phyloP scores from a whole-genome alignment of 2,329 filamentous ascomycete species.

The Pestalotiopsis sp. region DNA sequence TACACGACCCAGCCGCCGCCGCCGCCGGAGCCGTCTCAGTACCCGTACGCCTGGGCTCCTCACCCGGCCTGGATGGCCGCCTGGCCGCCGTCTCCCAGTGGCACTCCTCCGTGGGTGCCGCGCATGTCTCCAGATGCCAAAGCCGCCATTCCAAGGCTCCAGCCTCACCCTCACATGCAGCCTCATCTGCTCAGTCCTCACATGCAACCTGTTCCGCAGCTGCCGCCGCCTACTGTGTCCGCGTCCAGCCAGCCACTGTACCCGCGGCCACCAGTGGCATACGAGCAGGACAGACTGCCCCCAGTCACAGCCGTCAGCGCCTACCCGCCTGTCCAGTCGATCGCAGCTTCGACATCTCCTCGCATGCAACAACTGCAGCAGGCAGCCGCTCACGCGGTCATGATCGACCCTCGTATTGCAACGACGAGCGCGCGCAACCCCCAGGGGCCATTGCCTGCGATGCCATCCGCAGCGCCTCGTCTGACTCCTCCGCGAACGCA shows the following conservation, averaged over 20 bases:
- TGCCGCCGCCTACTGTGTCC: constrained; percentile 20
- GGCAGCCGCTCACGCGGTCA: constrained; percentile 43
- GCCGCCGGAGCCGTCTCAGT: constrained; percentile 33
- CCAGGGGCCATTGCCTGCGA: constrained; percentile 47
- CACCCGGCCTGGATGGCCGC: constrained; percentile 33
- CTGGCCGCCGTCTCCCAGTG: constrained; percentile 42
- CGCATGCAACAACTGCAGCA: constrained; percentile 48
- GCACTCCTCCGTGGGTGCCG: constrained; percentile 41
- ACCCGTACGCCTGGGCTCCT: constrained; percentile 42
- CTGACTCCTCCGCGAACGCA: constrained; percentile 48
- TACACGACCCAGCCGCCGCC: constrained; percentile 34
- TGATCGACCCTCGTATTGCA: constrained; percentile 41
- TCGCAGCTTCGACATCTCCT: constrained; percentile 34
- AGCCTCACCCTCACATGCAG: constrained; percentile 20
- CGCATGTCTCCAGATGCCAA: constrained; percentile 31
- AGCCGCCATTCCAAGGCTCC: constrained; percentile 17
- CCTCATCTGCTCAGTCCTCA: constrained; percentile 2
- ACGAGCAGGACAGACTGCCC: constrained; percentile 29
- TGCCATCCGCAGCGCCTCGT: constrained; percentile 32
- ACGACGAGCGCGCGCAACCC: constrained; percentile 37
- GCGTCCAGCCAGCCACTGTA: constrained; percentile 25
- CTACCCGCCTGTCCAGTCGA: constrained; percentile 27
- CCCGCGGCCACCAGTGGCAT: constrained; percentile 21
- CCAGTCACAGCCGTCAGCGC: constrained; percentile 20
- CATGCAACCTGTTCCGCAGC: constrained; percentile 20